These are phyloP conservation scores for Pythium sp. DNA, from an alignment of 352 stramenopile genomes.

Conservation along the genomic window DNA sequence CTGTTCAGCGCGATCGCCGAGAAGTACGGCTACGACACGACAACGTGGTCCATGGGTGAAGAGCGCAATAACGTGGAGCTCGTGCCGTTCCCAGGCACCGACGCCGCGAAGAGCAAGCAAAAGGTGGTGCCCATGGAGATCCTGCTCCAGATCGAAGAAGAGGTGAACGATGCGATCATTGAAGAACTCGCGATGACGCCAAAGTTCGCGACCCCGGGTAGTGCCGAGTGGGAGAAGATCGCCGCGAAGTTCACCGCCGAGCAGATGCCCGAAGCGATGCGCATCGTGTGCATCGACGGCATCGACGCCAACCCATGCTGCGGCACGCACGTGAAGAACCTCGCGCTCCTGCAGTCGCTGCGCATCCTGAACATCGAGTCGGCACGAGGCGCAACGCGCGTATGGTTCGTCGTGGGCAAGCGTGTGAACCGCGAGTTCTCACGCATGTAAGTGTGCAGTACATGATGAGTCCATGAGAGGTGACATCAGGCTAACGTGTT, in stretches of 20 bases:
- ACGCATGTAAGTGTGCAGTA: conserved; percentile 33
- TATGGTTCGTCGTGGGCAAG: conserved; percentile 86
- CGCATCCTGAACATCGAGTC: conserved; percentile 73
- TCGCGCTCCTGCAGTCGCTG: conserved; percentile 56
- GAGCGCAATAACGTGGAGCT: conserved; percentile 82
- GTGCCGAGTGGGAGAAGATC: conserved; percentile 53
- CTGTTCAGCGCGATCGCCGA: conserved; percentile 84
- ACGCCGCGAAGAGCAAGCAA: conserved; percentile 22
- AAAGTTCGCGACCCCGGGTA: conserved; percentile 49
- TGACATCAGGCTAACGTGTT: neutral
- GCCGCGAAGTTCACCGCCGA: conserved; percentile 55
- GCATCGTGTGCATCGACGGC: conserved; percentile 80
- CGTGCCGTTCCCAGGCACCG: conserved; percentile 30
- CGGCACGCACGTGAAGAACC: conserved; percentile 80
- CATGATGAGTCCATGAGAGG: neutral
- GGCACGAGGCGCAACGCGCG: conserved; percentile 54
- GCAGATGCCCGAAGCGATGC: conserved; percentile 64
- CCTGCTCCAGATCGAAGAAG: conserved; percentile 56
- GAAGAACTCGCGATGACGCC: conserved; percentile 51
- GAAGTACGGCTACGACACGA: conserved; percentile 69
- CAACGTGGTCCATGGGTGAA: conserved; percentile 72
- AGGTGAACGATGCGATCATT: conserved; percentile 79
- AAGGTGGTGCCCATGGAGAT: conserved; percentile 32
- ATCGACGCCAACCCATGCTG: conserved; percentile 88
- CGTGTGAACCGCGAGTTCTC: conserved; percentile 78